phyloP scores from a whole-genome alignment of 768 basidiomycete genomes.

The Macrocybe gigantea region DNA sequence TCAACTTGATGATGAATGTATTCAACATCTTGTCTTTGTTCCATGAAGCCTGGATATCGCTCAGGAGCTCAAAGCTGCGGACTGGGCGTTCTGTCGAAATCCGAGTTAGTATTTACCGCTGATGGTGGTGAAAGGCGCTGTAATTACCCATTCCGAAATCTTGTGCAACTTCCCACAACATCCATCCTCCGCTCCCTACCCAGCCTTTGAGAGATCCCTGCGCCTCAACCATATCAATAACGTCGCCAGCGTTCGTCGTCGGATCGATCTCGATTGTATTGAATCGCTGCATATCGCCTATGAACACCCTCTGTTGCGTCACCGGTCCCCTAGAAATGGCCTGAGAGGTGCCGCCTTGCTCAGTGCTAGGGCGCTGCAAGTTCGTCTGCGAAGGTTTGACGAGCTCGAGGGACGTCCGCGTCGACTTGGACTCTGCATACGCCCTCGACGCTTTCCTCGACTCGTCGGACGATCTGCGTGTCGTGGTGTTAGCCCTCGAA shows the following conservation, averaged over 20 bases:
- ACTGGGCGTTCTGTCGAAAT: slow-evolving; percentile 74
- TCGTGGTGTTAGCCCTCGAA: slow-evolving; percentile 4
- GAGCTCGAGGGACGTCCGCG: slow-evolving; percentile 17
- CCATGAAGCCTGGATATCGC: slow-evolving; percentile 82
- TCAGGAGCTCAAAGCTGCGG: slow-evolving; percentile 78
- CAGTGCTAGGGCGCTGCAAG: slow-evolving; percentile 26
- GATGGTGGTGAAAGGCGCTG: not conserved
- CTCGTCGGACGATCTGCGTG: slow-evolving; percentile 13
- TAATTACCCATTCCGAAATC: slow-evolving; percentile 88
- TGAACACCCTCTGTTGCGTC: slow-evolving; percentile 68
- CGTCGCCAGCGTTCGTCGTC: slow-evolving; percentile 65
- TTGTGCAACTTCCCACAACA: slow-evolving; percentile 85
- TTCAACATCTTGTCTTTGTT: slow-evolving; percentile 79
- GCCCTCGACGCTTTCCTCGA: slow-evolving; percentile 9
- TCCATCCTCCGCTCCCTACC: slow-evolving; percentile 67
- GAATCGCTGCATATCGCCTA: slow-evolving; percentile 72
- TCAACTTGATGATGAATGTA: slow-evolving; percentile 72
- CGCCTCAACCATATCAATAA: slow-evolving; percentile 57
- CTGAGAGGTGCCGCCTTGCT: slow-evolving; percentile 10
- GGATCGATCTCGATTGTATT: slow-evolving; percentile 67
- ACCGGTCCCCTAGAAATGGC: slow-evolving; percentile 8
- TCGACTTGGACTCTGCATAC: slow-evolving; percentile 10
- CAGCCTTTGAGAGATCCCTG: slow-evolving; percentile 64
- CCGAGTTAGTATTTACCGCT: slow-evolving; percentile 6
- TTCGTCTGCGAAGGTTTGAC: slow-evolving; percentile 16